Base-by-base conservation (phyloP, 352 stramenopile genomes). In the Pythium dissotocum region DNA sequence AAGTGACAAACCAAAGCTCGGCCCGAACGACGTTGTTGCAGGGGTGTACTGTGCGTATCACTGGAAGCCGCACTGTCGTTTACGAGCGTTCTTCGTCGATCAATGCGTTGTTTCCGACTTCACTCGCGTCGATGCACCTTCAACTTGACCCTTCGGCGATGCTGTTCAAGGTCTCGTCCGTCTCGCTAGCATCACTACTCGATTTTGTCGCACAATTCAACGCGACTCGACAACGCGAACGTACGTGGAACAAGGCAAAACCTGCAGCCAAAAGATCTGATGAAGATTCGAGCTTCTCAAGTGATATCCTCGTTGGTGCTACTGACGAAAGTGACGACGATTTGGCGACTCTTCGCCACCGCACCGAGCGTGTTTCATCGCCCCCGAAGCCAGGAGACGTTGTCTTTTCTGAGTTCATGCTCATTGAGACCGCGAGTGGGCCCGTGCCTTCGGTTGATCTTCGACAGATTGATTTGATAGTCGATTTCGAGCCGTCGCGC, bases 381-480 rank as follows among this genome's bases (percentile, higher is more conserved):
- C 76, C 82, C 52, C 74, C 85, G 46, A 69, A 59, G 21, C 76
- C 83, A 16, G 87, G 87, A 24, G 87, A 95, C 49, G 52, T 95
- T 7, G 73, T 93, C 5, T 80, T 93, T 44, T 78, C 80, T 1
- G 82, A 94, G 56, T 57, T 72, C 24, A 73, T 94, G 4, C 71
- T 85, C 24, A 87, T 94, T 53, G 83, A 94, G 70, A 94, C 82
- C 1, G 70, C 46, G 16, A 58, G 38, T 13, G 42, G n/a, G 2
- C 40, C 33, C 6, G 32, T 26, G 2, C 35, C 32, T 8, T 44
- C 49, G 3, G 26, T 58, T 28, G 46, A 44, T 51, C 26, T 56
- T 16, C 30, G 18, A 1, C 14, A 65, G 16, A 18, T 59, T 14
- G 61, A 73, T 32, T 36, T 69, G 18, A 35, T 36, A 14, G 53